Evolutionary conservation across 805 yeast genomes (phyloP).

Genomic region (Myxozyma kluyveri): DNA sequence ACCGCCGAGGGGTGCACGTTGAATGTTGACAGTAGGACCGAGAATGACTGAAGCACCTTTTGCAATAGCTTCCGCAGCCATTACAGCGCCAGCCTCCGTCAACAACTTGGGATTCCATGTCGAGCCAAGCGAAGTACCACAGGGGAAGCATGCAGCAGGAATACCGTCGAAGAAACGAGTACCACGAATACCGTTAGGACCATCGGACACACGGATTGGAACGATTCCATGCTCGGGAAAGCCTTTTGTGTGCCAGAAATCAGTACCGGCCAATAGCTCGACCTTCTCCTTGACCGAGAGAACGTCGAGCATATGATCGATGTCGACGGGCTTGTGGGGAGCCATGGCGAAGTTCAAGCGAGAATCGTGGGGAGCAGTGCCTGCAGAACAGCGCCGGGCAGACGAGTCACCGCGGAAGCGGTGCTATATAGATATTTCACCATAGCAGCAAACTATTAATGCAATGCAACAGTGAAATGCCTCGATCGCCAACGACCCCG

Average conservation of each 20-base stretch:
- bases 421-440: no score
- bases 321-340: constrained; percentile 7
- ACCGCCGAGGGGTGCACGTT: constrained; percentile 59
- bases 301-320: constrained; percentile 23
- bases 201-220: constrained; percentile 51
- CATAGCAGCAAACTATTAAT: no score
- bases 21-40: constrained; percentile 55
- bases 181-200: constrained; percentile 66
- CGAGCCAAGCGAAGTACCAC: constrained; percentile 59
- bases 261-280: constrained; percentile 43
- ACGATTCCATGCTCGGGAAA: constrained; percentile 47
- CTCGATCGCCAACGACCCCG: no score
- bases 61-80: constrained; percentile 54
- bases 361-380: no score
- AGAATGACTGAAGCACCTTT: constrained; percentile 53
- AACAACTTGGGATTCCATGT: constrained; percentile 54
- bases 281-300: constrained; percentile 37
- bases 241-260: constrained; percentile 52
- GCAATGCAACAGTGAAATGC: no score
- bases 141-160: constrained; percentile 59
- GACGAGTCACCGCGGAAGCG: no score
- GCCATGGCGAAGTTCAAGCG: no score
- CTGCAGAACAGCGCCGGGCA: no score
- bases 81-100: constrained; percentile 48
- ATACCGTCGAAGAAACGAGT: constrained; percentile 51